Percentiles rank a stretch among this genome's conserved stretches.
Conservation (phyloP, 1,284 basidiomycete genomes). For the Psilocybe mexicana region DNA sequence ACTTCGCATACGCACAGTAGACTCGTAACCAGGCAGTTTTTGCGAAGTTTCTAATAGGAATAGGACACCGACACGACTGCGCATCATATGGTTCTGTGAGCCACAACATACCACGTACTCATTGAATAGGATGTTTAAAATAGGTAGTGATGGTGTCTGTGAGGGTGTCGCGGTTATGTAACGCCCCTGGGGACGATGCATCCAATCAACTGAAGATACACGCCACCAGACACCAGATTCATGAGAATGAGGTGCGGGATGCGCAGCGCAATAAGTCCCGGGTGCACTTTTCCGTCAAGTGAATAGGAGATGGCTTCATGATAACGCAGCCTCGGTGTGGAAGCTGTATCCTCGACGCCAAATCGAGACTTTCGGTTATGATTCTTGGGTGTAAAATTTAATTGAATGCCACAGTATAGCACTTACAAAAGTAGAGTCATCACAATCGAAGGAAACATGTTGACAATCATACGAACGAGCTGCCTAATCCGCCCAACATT, state of each 20-base stretch:
- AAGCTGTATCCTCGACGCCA: neutral
- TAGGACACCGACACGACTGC: neutral
- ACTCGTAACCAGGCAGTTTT: no score
- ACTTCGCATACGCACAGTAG: no score
- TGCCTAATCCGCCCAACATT: constrained; percentile 61
- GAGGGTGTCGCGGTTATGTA: neutral
- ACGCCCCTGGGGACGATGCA: neutral
- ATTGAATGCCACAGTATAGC: neutral
- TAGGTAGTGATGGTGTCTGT: neutral
- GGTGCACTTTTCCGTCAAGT: neutral
- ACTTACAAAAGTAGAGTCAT: neutral
- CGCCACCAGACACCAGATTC: neutral
- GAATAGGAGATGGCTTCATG: neutral
- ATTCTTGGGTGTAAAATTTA: neutral
- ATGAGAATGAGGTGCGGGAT: neutral
- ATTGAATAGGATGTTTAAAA: neutral
- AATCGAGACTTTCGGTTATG: neutral
- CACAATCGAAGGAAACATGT: neutral
- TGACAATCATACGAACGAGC: constrained; percentile 50
- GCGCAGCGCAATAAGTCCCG: neutral
- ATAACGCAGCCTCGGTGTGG: neutral
- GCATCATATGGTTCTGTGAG: neutral
- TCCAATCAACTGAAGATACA: neutral
- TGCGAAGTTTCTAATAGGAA: neutral
- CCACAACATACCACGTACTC: neutral